These are phyloP conservation scores for Blastobotrys arbuscula DNA, from an alignment of 1,139 yeast genomes.

Conservation along the genomic window DNA sequence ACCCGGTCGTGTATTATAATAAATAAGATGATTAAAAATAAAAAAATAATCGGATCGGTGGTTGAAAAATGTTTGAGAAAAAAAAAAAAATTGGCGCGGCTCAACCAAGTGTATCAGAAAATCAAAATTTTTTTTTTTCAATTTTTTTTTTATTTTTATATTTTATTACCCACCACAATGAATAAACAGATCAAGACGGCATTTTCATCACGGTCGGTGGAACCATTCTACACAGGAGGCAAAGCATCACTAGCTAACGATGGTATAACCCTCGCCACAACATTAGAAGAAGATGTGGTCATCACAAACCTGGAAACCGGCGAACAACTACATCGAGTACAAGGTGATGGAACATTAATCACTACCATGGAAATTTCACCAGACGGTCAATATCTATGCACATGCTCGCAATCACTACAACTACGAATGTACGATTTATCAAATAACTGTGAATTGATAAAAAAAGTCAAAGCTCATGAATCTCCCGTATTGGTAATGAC, in stretches of 20 bases:
- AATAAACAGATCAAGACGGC: slow-evolving; percentile 31
- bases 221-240: slow-evolving; percentile 84
- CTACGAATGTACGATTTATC: slow-evolving; percentile 55
- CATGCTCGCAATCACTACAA: slow-evolving; percentile 80
- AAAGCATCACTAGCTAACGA: slow-evolving; percentile 67
- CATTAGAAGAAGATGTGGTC: slow-evolving; percentile 58
- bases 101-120: neutral
- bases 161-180: neutral
- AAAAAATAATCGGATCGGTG: neutral
- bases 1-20: neutral
- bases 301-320: slow-evolving; percentile 60
- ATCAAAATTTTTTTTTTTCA: slow-evolving; percentile 3
- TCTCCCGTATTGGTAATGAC: slow-evolving; percentile 78
- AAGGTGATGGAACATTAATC: slow-evolving; percentile 67
- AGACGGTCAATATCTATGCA: slow-evolving; percentile 63
- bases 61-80: no score
- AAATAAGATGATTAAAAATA: no score
- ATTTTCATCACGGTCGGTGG: slow-evolving; percentile 44
- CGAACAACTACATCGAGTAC: slow-evolving; percentile 53
- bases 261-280: slow-evolving; percentile 71
- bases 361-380: slow-evolving; percentile 75
- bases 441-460: slow-evolving; percentile 23
- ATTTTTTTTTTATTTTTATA: neutral
- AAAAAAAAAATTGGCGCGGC: slow-evolving; percentile 4
- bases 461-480: slow-evolving; percentile 45